phyloP scores from a whole-genome alignment of 768 basidiomycete species.

The Russula dissimulans region DNA sequence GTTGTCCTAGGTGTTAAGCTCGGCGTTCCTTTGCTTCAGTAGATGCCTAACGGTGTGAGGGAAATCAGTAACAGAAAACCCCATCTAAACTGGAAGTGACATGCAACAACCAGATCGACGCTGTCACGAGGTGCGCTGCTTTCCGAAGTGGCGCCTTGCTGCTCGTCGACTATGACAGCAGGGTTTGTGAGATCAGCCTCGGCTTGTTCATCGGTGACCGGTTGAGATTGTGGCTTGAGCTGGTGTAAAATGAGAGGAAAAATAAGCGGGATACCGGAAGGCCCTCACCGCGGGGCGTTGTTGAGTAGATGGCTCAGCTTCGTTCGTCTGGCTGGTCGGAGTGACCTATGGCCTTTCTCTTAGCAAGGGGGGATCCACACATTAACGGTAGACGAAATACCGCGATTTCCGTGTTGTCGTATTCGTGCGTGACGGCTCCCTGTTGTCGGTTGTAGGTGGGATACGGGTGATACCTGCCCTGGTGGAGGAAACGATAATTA shows the following conservation, averaged over 20 bases:
- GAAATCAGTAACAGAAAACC: background rate
- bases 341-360: background rate
- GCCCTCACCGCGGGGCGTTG: background rate
- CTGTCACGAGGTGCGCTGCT: background rate
- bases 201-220: background rate
- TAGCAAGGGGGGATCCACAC: background rate
- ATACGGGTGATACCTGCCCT: conserved; percentile 16
- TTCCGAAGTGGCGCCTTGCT: background rate
- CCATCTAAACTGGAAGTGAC: background rate
- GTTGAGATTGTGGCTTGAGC: background rate
- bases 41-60: background rate
- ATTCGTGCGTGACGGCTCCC: background rate
- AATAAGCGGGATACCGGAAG: background rate
- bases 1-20: background rate
- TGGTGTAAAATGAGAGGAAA: background rate
- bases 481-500: conserved; percentile 19
- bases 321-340: background rate
- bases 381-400: background rate
- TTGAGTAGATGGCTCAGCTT: background rate
- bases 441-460: conserved; percentile 15
- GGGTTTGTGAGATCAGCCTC: conserved; percentile 1
- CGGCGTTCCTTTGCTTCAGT: conserved; percentile 4
- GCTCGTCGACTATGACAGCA: conserved; percentile 5
- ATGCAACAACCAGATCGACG: conserved; percentile 1
- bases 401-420: background rate